These are phyloP conservation scores for Phialophora tarda DNA, from an alignment of 2,329 filamentous ascomycete species.

Conservation along the genomic window DNA sequence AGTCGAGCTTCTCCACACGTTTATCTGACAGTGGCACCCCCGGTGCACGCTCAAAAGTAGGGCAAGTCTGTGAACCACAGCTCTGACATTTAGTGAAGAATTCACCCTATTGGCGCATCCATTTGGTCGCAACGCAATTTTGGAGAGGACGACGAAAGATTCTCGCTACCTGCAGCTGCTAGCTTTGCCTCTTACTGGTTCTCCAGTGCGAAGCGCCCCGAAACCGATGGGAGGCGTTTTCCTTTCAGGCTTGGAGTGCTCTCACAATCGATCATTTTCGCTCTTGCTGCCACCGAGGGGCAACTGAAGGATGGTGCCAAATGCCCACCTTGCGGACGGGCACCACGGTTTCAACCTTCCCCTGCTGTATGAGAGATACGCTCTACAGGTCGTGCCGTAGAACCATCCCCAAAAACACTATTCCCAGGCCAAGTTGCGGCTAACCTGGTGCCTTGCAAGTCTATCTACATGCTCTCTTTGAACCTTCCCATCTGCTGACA, in stretches of 20 bases:
- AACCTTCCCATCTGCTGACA: not conserved
- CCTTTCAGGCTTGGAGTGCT: slow-evolving; percentile 11
- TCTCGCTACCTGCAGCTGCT: slow-evolving; percentile 18
- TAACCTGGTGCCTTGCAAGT: slow-evolving; percentile 3
- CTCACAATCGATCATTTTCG: slow-evolving; percentile 10
- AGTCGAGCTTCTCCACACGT: slow-evolving; percentile 25
- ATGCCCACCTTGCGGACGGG: not conserved
- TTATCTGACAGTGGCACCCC: slow-evolving; percentile 19
- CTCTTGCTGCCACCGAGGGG: slow-evolving; percentile 21
- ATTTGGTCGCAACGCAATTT: slow-evolving; percentile 9
- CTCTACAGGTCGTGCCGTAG: slow-evolving; percentile 4
- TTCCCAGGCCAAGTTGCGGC: slow-evolving; percentile 6
- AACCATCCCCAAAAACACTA: slow-evolving; percentile 5
- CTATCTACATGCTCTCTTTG: slow-evolving; percentile 5
- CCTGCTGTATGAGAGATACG: not conserved
- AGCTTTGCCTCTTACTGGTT: not conserved
- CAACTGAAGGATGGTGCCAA: not conserved
- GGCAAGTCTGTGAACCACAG: slow-evolving; percentile 2
- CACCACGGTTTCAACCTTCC: not conserved
- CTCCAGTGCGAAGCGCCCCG: not conserved
- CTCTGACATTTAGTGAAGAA: slow-evolving; percentile 17
- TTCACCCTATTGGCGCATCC: slow-evolving; percentile 23
- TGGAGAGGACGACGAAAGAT: slow-evolving; percentile 13
- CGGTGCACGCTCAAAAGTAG: slow-evolving; percentile 8
- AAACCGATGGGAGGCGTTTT: slow-evolving; percentile 14